Evolutionary conservation across 2,329 filamentous ascomycete genomes (phyloP).

Genomic region (Fusarium lateritium): DNA sequence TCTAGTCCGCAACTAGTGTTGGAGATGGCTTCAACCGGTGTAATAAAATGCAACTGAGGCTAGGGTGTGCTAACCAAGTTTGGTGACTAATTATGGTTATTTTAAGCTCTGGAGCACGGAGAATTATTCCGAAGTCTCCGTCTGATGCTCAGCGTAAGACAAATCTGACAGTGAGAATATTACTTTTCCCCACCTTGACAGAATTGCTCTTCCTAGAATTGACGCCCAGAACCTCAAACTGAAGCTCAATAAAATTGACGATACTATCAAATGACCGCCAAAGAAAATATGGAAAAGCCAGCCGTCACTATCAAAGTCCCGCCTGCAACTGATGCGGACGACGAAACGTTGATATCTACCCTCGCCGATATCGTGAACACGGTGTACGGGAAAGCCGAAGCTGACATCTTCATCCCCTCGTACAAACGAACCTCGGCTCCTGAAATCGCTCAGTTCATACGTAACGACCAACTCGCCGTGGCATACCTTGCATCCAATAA

Average conservation of each 20-base stretch:
- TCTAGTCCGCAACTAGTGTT: too few relatives aligned
- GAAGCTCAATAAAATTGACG: not conserved
- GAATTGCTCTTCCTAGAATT: not conserved
- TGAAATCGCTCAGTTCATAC: conserved; percentile 45
- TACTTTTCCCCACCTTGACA: not conserved
- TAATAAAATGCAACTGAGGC: too few relatives aligned
- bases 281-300: not conserved
- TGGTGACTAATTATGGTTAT: too few relatives aligned
- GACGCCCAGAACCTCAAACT: not conserved
- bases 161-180: not conserved
- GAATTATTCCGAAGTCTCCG: too few relatives aligned
- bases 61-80: too few relatives aligned
- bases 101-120: too few relatives aligned
- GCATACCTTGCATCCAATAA: conserved; percentile 26
- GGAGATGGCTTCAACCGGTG: too few relatives aligned
- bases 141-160: not conserved
- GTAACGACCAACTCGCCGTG: conserved; percentile 45
- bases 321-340: conserved; percentile 25
- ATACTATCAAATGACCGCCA: not conserved
- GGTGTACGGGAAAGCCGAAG: conserved; percentile 47
- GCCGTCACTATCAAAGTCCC: conserved; percentile 45
- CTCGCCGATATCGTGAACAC: conserved; percentile 48
- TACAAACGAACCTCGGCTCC: conserved; percentile 46
- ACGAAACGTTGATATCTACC: conserved; percentile 27
- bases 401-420: conserved; percentile 46